phyloP scores from a whole-genome alignment of 306 rosid genomes.

The Mucuna pruriens region DNA sequence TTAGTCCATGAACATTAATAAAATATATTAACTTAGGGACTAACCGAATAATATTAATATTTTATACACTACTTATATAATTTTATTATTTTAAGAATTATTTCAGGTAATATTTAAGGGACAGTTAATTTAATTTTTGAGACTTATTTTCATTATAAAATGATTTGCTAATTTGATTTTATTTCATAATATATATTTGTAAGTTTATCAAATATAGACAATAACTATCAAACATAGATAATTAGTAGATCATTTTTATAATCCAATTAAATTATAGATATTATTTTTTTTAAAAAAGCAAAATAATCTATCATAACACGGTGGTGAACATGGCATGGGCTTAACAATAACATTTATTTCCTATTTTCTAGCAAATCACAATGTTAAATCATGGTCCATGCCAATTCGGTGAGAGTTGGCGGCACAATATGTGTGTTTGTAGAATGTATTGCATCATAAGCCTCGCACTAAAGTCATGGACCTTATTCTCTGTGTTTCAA shows the following conservation, averaged over 20 bases:
- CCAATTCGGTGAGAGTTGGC: background rate
- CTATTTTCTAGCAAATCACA: background rate
- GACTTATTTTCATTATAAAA: background rate
- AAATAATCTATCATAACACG: background rate
- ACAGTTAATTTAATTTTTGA: too few species aligned
- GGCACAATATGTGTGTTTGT: background rate
- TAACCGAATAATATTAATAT: too few species aligned
- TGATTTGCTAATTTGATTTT: background rate
- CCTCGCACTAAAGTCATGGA: background rate
- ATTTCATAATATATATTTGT: too few species aligned
- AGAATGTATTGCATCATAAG: background rate
- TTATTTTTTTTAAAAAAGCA: background rate
- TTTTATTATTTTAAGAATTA: too few species aligned
- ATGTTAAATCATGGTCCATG: background rate
- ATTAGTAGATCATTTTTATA: too few species aligned
- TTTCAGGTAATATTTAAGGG: too few species aligned
- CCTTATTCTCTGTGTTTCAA: background rate
- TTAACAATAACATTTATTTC: background rate
- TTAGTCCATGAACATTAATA: too few species aligned
- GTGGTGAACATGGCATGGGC: constrained; percentile 3
- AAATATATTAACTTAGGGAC: too few species aligned
- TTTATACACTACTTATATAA: too few species aligned
- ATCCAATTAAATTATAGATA: too few species aligned
- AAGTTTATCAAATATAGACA: too few species aligned
- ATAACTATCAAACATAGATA: too few species aligned